Base-by-base conservation (phyloP, 225 moss, liverwort and hornwort genomes). In the Sphagnum contortum region DNA sequence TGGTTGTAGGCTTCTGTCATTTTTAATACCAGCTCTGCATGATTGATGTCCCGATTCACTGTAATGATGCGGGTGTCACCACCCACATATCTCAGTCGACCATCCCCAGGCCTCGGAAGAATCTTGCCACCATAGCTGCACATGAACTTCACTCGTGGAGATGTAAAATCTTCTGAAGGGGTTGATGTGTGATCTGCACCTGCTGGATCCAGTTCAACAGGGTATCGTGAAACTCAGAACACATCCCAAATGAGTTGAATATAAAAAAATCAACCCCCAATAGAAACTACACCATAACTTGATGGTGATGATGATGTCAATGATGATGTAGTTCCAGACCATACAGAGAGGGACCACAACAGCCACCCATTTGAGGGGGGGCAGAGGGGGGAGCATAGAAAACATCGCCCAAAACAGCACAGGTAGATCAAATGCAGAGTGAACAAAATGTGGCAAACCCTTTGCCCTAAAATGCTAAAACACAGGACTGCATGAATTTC, bases 111-210 rank as follows among this genome's bases (percentile, higher is more conserved):
- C 58, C 95, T 84, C 9, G 95, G 95, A 57, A 92, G 80, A 71
- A 96, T 96, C 77, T 81, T 96, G 67, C 95, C 95, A 63, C 83
- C 92, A 74, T 88, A 96, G 83, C 95, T 96, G 83, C 95, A 96
- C 80, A 96, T 80, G 6, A 96, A 76, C 77, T 96, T 96, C 62
- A 96, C 92, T 60, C 92, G 88, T 68, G 87, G 69, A 55, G 70
- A 77, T 53, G 84, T 66, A 69, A 70, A 77, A 48, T 96, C 95
- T 58, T 86, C 95, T 12, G 95, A 96, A 64, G 84, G 83, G 66
- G 76, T 79, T 11, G 88, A 92, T 46, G 78, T 60, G 70, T 92
- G 88, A 83, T 96, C 95, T 69, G 77, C 70, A 49, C 63, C 55
- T 47, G 14, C 83, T 77, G 72, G 64, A 67, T 69, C 64, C 79